Base-by-base conservation (phyloP, 2,329 filamentous ascomycete genomes). In the Paraconiothyrium sp. region DNA sequence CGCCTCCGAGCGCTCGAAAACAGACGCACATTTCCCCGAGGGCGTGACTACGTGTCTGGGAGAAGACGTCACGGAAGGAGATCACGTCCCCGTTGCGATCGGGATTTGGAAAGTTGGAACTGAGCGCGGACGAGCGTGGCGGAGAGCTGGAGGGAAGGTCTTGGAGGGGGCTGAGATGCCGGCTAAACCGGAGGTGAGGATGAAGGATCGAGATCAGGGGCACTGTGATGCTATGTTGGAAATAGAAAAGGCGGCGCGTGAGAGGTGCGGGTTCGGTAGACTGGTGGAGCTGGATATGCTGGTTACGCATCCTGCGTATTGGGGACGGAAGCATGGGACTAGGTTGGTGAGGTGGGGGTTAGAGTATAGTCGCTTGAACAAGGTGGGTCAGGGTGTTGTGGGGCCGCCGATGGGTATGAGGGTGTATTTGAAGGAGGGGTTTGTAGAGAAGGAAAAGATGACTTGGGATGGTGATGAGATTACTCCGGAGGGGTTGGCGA, bases 211-310 rank as follows among this genome's bases (percentile, higher is more conserved):
- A 30, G 30, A 50, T 50, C 30, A 34, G 16, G 48, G 48, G 3
- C 48, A 50, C 34, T 16, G 14, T 9, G 48, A 50, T n/a, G 48
- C 30, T 2, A 50, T 50, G 48, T 3, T 50, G 4, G 16, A 7
- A 13, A 6, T 50, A 20, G 48, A 50, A 20, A 34, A 27, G 30
- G 48, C 24, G 30, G 48, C 48, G 32, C 27, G 30, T 32, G 48
- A 8, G 48, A 34, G 48, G 20, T 50, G 48, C 4, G 48, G 48
- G 14, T 50, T 50, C 16, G 30, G 34, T 8, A 34, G 16, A 16
- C 27, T 50, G 30, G 48, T 50, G 48, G 48, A 50, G 27, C n/a
- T 50, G 48, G 46, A 49, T 32, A 49, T 49, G 46, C 16, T 49
- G 24, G 46, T 49, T 13, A 49, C 46, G 1, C 46, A 49, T 49